Percentiles rank a stretch among this genome's conserved stretches.
phyloP scores from a whole-genome alignment of 1,284 basidiomycete genomes.

The Schizophyllum commune region DNA sequence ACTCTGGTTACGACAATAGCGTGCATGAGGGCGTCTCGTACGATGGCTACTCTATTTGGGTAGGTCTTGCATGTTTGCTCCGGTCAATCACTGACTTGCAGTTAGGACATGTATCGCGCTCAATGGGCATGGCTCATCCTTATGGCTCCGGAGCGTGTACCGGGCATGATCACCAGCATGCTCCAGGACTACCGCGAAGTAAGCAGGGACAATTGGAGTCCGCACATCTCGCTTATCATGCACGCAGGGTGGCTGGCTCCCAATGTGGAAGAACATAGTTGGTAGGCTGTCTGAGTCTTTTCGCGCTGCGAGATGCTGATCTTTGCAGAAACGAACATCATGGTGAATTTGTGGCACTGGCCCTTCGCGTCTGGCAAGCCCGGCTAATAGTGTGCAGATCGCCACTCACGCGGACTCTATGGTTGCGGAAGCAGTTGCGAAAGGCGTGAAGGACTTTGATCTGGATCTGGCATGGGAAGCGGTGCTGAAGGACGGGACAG shows the following conservation, averaged over 20 bases:
- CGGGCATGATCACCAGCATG: conserved; percentile 75
- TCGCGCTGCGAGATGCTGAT: neutral
- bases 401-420: conserved; percentile 78
- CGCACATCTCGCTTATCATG: neutral
- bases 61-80: conserved; percentile 18
- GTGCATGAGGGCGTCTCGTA: conserved; percentile 64
- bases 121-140: conserved; percentile 75
- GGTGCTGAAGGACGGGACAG: conserved; percentile 67
- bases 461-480: conserved; percentile 63
- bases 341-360: conserved; percentile 32
- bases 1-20: conserved; percentile 65
- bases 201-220: neutral
- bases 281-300: conserved; percentile 30
- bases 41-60: conserved; percentile 82
- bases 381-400: conserved; percentile 33
- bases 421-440: conserved; percentile 70
- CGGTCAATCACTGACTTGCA: neutral
- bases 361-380: neutral
- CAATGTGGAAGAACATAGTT: conserved; percentile 88
- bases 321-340: conserved; percentile 61
- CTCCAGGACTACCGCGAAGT: conserved; percentile 70
- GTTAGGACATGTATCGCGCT: conserved; percentile 71
- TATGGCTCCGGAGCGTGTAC: conserved; percentile 66
- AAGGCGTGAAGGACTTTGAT: conserved; percentile 60
- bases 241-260: conserved; percentile 69